Evolutionary conservation across 306 rosid species (phyloP), one percentile per base, ranked within the genome.

Genomic region (Canavalia gladiata): DNA sequence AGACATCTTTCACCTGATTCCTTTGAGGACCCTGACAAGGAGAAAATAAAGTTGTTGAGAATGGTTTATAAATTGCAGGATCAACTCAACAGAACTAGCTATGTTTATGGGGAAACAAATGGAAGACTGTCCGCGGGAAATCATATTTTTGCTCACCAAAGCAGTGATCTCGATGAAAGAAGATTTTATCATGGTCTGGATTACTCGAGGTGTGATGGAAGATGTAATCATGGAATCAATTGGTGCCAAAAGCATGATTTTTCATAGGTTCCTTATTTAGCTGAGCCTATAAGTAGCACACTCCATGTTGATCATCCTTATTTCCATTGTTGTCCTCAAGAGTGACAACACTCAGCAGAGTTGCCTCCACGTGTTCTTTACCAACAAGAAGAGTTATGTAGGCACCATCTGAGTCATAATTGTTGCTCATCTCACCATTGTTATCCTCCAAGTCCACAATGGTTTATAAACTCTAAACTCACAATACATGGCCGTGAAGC

Each of bases 11-110:
- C 96, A 73, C 84, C 87, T n/a, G 91, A 81, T 49, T 77, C 63
- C 57, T 59, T 64, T 29, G 89, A 83, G 71, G 89, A 88, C 56
- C 88, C 88, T 79, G 96, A 87, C 56, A 91, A 84, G 34, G 92
- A 90, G 82, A 90, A 91, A 92, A 60, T 85, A 87, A 87, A 82
- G 75, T 76, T 96, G 75, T 58, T 96, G 87, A 87, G 86, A 84
- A 90, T 93, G 89, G 85, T 92, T 68, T 72, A 86, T 79, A 94
- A 90, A 80, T 60, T 95, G 94, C 96, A 93, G 88, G 82, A 92
- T 76, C 90, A 90, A 80, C 89, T 92, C 74, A 81, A 86, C 83
- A 83, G 75, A 75, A 83, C 87, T 68, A 68, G 74, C 82, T 77
- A 60, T 65, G 56, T 76, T 28, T 84, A 82, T 41, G 87, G 58